Evolutionary conservation across 805 yeast species (phyloP).

Genomic region (Candida berthetii): DNA sequence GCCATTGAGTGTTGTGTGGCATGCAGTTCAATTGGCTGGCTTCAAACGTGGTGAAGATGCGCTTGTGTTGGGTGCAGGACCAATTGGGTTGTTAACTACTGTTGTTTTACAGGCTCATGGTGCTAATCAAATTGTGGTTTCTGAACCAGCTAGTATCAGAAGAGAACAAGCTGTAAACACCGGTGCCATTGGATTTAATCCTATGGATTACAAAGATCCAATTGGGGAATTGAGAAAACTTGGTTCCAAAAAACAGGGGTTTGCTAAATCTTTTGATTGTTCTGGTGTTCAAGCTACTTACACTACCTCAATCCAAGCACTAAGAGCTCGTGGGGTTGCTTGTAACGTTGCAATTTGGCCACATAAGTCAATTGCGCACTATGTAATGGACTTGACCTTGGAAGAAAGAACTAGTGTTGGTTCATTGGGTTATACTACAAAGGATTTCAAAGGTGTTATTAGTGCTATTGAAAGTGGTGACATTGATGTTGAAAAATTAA

Average conservation of each 20-base stretch:
- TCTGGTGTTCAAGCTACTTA: slow-evolving; percentile 43
- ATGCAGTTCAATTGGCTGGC: slow-evolving; percentile 41
- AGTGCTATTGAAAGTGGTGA: slow-evolving; percentile 30
- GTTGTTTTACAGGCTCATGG: slow-evolving; percentile 46
- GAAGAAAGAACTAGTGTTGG: slow-evolving; percentile 39
- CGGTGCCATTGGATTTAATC: slow-evolving; percentile 40
- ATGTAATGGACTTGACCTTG: slow-evolving; percentile 39
- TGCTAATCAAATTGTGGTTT: slow-evolving; percentile 45
- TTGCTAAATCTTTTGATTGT: slow-evolving; percentile 46
- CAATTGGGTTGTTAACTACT: slow-evolving; percentile 56
- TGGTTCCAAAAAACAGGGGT: slow-evolving; percentile 37
- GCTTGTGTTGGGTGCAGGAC: slow-evolving; percentile 55
- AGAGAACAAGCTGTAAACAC: slow-evolving; percentile 48
- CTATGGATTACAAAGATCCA: slow-evolving; percentile 26
- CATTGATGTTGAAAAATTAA: slow-evolving; percentile 28
- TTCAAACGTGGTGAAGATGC: slow-evolving; percentile 39
- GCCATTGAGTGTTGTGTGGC: slow-evolving; percentile 56
- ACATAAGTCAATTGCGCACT: slow-evolving; percentile 33
- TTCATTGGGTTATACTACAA: slow-evolving; percentile 36
- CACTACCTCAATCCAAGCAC: slow-evolving; percentile 31
- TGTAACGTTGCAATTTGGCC: slow-evolving; percentile 47
- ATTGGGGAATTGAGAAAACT: slow-evolving; percentile 25
- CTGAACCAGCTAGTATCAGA: slow-evolving; percentile 57
- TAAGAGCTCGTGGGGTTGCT: slow-evolving; percentile 36
- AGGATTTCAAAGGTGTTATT: slow-evolving; percentile 38